Evolutionary conservation across 208 protist genomes (phyloP), one percentile per base, ranked within the genome.

Genomic region (Acanthamoeba castellanii): DNA sequence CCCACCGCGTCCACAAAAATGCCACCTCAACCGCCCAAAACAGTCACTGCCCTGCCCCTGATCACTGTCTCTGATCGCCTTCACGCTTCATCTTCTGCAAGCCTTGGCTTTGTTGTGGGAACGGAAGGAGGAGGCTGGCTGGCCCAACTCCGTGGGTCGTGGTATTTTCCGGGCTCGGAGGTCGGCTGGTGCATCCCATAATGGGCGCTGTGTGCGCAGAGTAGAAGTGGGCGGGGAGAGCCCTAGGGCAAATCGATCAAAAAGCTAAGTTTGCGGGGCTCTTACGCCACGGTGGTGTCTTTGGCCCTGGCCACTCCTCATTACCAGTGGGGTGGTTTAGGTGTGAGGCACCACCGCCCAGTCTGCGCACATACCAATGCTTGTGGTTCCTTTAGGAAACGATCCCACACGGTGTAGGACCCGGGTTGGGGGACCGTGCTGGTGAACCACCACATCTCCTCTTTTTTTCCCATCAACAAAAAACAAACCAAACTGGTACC

Each of bases 361-460:
- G 72, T 25, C 72, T 30, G 14, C 34, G 72, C 72, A 52, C 72
- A 82, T 11, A 82, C 27, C 72, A 82, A 45, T 22, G 22, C 13
- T 34, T 8, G 72, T 82, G 72, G 72, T 82, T 82, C 72, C 72
- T 82, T 82, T 82, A 82, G 72, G 72, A 82, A 82, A 82, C 72
- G 72, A 82, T 82, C 72, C 72, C 72, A 82, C 72, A 82, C 72
- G 72, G 72, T 30, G 72, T 82, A 82, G 72, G 72, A 82, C 72
- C 72, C 72, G 72, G 25, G 72, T 82, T 82, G 72, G 72, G 72
- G 72, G 72, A 82, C 72, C 72, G 72, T 82, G 72, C 45, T 30
- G 72, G 72, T 82, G 72, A 82, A 82, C 72, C 72, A 82, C 72
- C 8, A 82, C 72, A 82, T 50, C 72, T n/a, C n/a, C n/a, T n/a